Evolutionary conservation across 306 rosid species (phyloP).

Genomic region (Quillaja saponaria): DNA sequence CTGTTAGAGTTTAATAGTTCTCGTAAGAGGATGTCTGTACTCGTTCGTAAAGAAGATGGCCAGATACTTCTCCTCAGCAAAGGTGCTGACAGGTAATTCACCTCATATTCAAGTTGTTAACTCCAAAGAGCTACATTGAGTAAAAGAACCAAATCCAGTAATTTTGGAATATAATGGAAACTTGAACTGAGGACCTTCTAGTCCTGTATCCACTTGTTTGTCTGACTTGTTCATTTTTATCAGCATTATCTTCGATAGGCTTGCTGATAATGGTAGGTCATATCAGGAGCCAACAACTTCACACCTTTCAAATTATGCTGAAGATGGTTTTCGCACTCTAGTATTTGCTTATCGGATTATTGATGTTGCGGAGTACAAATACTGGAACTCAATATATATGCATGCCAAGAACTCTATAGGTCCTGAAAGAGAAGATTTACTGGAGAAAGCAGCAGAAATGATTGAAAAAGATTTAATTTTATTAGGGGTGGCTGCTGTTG

Average conservation of each 20-base stretch:
- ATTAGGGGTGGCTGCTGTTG: constrained; percentile 38
- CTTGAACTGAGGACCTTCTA: no score
- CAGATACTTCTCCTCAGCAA: constrained; percentile 36
- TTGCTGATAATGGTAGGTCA: constrained; percentile 31
- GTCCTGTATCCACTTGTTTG: neutral
- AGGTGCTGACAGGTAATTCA: constrained; percentile 42
- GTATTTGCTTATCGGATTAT: constrained; percentile 38
- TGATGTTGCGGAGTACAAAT: constrained; percentile 27
- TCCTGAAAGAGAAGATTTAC: constrained; percentile 23
- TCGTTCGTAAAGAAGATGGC: constrained; percentile 27
- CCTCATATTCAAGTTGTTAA: neutral
- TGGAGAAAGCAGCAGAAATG: constrained; percentile 31
- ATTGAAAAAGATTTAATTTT: constrained; percentile 34
- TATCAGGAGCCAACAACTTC: constrained; percentile 33
- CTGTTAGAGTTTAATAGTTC: constrained; percentile 31
- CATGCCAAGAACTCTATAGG: constrained; percentile 29
- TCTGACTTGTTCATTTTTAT: neutral
- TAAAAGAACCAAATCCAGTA: no score
- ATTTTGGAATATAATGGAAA: no score
- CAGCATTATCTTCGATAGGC: constrained; percentile 36
- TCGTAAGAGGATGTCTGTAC: constrained; percentile 41
- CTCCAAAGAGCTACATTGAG: no score
- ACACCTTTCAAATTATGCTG: constrained; percentile 36
- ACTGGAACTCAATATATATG: constrained; percentile 27
- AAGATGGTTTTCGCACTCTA: constrained; percentile 36